Evolutionary conservation across 2,329 filamentous ascomycete genomes (phyloP).

Genomic region (Colletotrichum shisoi): DNA sequence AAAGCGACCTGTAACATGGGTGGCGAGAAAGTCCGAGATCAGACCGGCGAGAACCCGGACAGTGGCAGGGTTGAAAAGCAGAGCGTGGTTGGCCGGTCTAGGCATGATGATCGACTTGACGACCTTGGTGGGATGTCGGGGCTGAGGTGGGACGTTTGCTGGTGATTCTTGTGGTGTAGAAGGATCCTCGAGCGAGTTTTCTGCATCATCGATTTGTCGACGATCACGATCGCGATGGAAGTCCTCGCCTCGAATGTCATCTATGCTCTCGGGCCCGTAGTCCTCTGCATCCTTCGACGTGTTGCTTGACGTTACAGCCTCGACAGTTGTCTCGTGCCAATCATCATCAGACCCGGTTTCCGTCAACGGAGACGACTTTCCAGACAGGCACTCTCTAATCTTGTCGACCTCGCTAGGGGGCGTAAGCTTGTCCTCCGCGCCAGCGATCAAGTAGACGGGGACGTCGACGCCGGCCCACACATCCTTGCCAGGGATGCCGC

Average conservation of each 20-base stretch:
- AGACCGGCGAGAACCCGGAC: constrained; percentile 80
- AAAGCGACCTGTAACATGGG: constrained; percentile 77
- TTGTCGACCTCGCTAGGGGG: constrained; percentile 74
- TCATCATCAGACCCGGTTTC: constrained; percentile 38
- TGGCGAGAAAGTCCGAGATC: constrained; percentile 80
- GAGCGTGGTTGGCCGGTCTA: constrained; percentile 79
- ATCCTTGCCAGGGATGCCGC: constrained; percentile 73
- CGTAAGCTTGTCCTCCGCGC: constrained; percentile 78
- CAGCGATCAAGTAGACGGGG: constrained; percentile 81
- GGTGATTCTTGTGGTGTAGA: constrained; percentile 56
- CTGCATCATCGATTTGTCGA: constrained; percentile 45
- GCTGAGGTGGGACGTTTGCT: constrained; percentile 56
- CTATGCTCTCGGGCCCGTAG: constrained; percentile 50
- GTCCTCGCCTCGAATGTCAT: constrained; percentile 51
- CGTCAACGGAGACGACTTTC: constrained; percentile 18
- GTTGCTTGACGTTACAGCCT: constrained; percentile 59
- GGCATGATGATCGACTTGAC: constrained; percentile 77
- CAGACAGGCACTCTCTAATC: constrained; percentile 57
- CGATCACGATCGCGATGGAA: constrained; percentile 46
- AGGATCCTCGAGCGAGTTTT: constrained; percentile 55
- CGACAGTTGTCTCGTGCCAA: constrained; percentile 51
- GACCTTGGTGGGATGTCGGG: constrained; percentile 58
- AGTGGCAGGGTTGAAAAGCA: constrained; percentile 80
- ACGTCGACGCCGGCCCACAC: constrained; percentile 76
- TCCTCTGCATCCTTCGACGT: constrained; percentile 46